Evolutionary conservation across 805 yeast species (phyloP), one percentile per base, ranked within the genome.

Genomic region (Candida odintsovae): DNA sequence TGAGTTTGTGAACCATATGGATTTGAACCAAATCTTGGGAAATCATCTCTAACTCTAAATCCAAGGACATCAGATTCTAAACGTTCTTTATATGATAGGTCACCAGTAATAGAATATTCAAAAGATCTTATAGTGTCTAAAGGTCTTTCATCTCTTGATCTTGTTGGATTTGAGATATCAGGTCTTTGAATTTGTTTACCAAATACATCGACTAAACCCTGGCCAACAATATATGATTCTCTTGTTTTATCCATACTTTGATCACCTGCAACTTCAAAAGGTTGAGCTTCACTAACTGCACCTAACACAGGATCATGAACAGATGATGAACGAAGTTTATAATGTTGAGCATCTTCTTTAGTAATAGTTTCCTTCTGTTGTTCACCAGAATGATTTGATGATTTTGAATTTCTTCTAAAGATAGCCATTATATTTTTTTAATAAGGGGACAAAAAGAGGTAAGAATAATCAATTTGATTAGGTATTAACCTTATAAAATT

Each of bases 221-320:
- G 25, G 77, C 80, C 37, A 50, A n/a, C 18, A 7, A 37, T 67
- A 42, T 56, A 56, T 48, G 62, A 57, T 50, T 54, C 50, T 57
- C 62, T 53, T 38, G 55, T 41, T 31, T 40, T 19, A 69, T 63
- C 48, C 66, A 62, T 55, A 64, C 70, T 23, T n/a, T 42, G 46
- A 16, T 47, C 54, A 11, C 45, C 55, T 10, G 55, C 54, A 46
- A 65, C 78, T 67, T 94, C 96, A 63, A 88, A 94, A 9, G 99
- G 99, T 71, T 94, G 98, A 9, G 85, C 92, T 66, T 92, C 98
- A 61, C 86, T 90, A 40, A 94, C 95, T 3, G 99, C 99, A 33
- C 84, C 76, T 51, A 94, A 70, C 49, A 94, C 83, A n/a, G 97
- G 97, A 68, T 90, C 97, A 55, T 85, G 88, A 28, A 84, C 80